Base-by-base conservation (phyloP, 1,284 basidiomycete species). In the Mrakiaceae sp. region DNA sequence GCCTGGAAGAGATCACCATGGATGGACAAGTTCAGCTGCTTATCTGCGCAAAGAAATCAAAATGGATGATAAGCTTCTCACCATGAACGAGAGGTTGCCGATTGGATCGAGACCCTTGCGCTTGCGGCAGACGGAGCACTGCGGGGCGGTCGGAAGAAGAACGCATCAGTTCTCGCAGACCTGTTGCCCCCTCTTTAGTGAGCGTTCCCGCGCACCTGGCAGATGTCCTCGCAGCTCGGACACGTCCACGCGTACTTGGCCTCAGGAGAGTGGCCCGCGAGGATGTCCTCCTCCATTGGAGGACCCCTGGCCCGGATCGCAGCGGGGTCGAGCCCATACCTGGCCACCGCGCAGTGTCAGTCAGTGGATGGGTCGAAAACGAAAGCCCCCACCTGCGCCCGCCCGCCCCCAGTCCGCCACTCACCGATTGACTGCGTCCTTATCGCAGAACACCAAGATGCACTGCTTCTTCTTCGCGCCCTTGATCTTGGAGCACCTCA, bases 201-300 rank as follows among this genome's bases (percentile, higher is more conserved):
- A 27, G n/a, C 5, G 5, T 53, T 27, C 52, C 5, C 11, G 27
- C 53, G 39, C 39, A 55, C 53, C 39, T 55, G 57, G 16, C 57
- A 58, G 44, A 46, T 47, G 57, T 58, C 49, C n/a, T 58, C 57
- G 46, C 57, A 58, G 43, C 57, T 58, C 57, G 57, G 57, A 27
- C 57, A 58, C 4, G n/a, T 46, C 57, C 57, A 58, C 46, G 16
- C 49, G 57, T 58, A 58, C 6, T 27, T 12, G 6, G 57, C 57
- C 14, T 58, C 44, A 27, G 7, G 3, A 3, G 56, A 14, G 16
- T 58, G 43, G 3, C 44, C 44, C 7, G 44, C 7, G 44, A 5
- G n/a, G n/a, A 58, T 27, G 57, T 58, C 57, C 8, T 58, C 43
- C 9, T 47, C 57, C 16, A 47, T 16, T 16, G 57, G 57, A 8